These are phyloP conservation scores for Farysia itapuensis DNA, from an alignment of 1,284 basidiomycete species.

Conservation along the genomic window DNA sequence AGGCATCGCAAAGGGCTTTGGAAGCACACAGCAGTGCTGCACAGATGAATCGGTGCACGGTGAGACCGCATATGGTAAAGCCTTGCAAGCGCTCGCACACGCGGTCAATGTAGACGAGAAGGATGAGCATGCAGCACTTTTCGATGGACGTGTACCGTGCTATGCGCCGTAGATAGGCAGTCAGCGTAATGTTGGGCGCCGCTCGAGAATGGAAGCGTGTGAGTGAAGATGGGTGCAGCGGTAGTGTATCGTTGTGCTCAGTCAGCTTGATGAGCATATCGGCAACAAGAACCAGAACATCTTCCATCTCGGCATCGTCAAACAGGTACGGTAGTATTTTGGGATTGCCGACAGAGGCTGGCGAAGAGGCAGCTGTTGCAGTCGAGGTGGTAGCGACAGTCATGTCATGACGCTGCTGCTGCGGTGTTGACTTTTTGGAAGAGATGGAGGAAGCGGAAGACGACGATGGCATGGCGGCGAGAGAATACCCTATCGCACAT, in stretches of 20 bases:
- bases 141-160: slow-evolving; percentile 57
- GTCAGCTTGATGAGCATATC: slow-evolving; percentile 57
- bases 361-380: not conserved
- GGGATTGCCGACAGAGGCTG: not conserved
- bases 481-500: too few species aligned
- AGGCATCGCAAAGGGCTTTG: slow-evolving; percentile 58
- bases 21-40: slow-evolving; percentile 55
- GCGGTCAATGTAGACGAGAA: slow-evolving; percentile 59
- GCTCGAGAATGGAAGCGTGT: slow-evolving; percentile 59
- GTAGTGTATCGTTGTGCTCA: slow-evolving; percentile 56
- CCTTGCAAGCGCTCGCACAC: slow-evolving; percentile 54
- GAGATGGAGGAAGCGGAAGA: too few species aligned
- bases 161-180: slow-evolving; percentile 55
- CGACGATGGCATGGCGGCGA: too few species aligned
- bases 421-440: too few species aligned
- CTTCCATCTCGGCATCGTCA: slow-evolving; percentile 53
- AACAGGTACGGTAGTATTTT: slow-evolving; percentile 49
- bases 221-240: slow-evolving; percentile 54
- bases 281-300: slow-evolving; percentile 51
- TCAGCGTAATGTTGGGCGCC: slow-evolving; percentile 53
- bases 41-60: slow-evolving; percentile 58
- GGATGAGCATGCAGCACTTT: slow-evolving; percentile 54
- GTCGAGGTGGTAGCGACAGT: too few species aligned
- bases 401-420: too few species aligned
- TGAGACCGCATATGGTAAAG: slow-evolving; percentile 58